These are phyloP conservation scores for Bruguiera hainesii DNA, from an alignment of 441 rosid species.

Conservation along the genomic window DNA sequence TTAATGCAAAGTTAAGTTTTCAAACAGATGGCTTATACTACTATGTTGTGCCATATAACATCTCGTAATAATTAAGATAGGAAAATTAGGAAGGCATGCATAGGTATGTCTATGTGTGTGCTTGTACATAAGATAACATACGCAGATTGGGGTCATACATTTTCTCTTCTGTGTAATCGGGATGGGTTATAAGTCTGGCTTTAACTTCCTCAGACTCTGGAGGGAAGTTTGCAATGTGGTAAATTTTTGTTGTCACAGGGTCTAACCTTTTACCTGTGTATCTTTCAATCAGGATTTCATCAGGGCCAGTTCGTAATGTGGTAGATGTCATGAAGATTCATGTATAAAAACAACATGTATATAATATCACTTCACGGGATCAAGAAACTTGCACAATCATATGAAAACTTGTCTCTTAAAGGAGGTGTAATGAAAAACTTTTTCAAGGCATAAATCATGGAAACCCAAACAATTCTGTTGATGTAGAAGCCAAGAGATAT, in stretches of 20 bases:
- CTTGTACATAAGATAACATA: neutral
- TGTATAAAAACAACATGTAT: neutral
- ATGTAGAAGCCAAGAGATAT: neutral
- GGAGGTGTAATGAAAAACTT: neutral
- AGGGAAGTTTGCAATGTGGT: conserved; percentile 64
- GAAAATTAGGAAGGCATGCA: too few species aligned
- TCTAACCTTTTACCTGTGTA: conserved; percentile 67
- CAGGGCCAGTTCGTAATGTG: conserved; percentile 38
- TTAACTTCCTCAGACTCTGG: conserved; percentile 72
- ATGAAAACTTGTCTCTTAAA: neutral
- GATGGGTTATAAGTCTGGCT: conserved; percentile 25
- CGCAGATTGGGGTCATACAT: too few species aligned
- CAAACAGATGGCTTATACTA: neutral
- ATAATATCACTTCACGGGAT: too few species aligned
- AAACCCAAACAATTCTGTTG: conserved; percentile 11
- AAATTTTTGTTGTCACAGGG: conserved; percentile 73
- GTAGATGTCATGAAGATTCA: conserved; percentile 21
- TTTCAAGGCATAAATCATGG: neutral
- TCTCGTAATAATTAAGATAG: too few species aligned
- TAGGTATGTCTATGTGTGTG: neutral
- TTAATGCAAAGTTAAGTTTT: neutral
- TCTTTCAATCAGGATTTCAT: conserved; percentile 46
- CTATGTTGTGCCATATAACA: neutral
- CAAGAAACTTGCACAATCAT: too few species aligned
- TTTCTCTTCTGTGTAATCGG: too few species aligned